These are phyloP conservation scores for Naganishia liquefaciens DNA, from an alignment of 1,284 basidiomycete species.

Conservation along the genomic window DNA sequence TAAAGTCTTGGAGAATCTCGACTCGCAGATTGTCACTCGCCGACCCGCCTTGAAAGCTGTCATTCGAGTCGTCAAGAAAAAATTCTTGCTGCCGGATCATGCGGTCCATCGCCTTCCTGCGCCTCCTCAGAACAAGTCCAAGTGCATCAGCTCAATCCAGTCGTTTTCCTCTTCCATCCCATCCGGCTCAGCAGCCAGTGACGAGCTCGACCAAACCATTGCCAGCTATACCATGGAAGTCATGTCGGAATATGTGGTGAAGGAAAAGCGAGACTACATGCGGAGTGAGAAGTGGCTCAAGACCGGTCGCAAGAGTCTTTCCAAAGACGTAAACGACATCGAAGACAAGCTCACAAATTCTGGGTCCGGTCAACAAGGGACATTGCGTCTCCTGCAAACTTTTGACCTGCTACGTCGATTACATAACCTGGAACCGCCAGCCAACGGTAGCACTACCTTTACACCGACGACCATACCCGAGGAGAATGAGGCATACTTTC, in stretches of 20 bases:
- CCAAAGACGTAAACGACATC: constrained; percentile 52
- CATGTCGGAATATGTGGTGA: constrained; percentile 48
- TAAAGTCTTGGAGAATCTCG: constrained; percentile 49
- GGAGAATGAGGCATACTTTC: constrained; percentile 27
- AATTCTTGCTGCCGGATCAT: constrained; percentile 39
- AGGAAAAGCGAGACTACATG: constrained; percentile 54
- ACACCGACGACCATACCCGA: constrained; percentile 24
- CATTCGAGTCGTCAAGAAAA: constrained; percentile 49
- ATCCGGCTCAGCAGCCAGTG: not conserved
- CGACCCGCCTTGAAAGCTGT: constrained; percentile 49
- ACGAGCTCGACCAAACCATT: constrained; percentile 34
- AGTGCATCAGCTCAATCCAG: constrained; percentile 45
- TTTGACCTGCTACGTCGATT: constrained; percentile 33
- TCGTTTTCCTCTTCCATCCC: constrained; percentile 15
- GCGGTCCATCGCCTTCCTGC: constrained; percentile 43
- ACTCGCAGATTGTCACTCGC: constrained; percentile 40
- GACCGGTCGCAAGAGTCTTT: constrained; percentile 46
- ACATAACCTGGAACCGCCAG: constrained; percentile 19
- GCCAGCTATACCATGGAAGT: constrained; percentile 50
- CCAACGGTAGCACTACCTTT: not conserved
- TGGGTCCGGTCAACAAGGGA: constrained; percentile 17
- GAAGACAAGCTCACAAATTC: constrained; percentile 41
- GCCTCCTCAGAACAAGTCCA: constrained; percentile 49
- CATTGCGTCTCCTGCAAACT: constrained; percentile 22
- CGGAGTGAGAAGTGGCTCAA: constrained; percentile 52